Evolutionary conservation across 768 basidiomycete genomes (phyloP).

Genomic region (Daedaleopsis nitida): DNA sequence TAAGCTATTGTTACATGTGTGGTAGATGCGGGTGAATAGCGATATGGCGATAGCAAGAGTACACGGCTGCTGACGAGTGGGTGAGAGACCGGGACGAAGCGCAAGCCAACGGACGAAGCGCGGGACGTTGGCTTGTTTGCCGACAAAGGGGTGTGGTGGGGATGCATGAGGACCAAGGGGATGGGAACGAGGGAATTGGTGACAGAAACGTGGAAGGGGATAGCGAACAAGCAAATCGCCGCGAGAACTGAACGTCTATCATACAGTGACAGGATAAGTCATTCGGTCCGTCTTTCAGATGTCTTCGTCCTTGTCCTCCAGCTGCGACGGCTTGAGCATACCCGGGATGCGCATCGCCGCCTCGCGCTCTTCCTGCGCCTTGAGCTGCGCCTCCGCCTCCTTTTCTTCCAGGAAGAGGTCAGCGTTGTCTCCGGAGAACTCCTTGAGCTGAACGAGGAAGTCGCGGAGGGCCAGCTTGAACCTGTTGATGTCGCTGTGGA

Average conservation of each 20-base stretch:
- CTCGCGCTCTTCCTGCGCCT: conserved; percentile 83
- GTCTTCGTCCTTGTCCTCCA: conserved; percentile 94
- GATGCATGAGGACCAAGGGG: conserved; percentile 2
- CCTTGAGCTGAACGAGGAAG: conserved; percentile 97
- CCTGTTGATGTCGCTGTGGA: conserved; percentile 77
- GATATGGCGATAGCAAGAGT: conserved; percentile 31
- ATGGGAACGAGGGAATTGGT: conserved; percentile 4
- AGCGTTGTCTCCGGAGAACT: conserved; percentile 93
- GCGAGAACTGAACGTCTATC: conserved; percentile 18
- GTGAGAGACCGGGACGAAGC: conserved; percentile 12
- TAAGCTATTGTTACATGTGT: conserved; percentile 29
- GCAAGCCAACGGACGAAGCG: neutral
- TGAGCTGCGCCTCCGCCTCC: conserved; percentile 78
- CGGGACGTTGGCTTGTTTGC: neutral
- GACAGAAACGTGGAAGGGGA: neutral
- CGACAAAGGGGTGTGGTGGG: neutral
- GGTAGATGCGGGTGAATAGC: conserved; percentile 28
- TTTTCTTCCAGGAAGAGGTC: conserved; percentile 95
- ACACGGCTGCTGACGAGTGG: conserved; percentile 24
- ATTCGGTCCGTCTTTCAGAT: conserved; percentile 44
- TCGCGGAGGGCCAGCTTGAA: conserved; percentile 96
- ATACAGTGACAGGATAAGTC: conserved; percentile 25
- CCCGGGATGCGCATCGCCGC: conserved; percentile 95
- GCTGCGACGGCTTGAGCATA: conserved; percentile 92
- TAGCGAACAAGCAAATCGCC: neutral